These are phyloP conservation scores for Gomphus sp. DNA, from an alignment of 1,284 basidiomycete genomes.

Conservation along the genomic window DNA sequence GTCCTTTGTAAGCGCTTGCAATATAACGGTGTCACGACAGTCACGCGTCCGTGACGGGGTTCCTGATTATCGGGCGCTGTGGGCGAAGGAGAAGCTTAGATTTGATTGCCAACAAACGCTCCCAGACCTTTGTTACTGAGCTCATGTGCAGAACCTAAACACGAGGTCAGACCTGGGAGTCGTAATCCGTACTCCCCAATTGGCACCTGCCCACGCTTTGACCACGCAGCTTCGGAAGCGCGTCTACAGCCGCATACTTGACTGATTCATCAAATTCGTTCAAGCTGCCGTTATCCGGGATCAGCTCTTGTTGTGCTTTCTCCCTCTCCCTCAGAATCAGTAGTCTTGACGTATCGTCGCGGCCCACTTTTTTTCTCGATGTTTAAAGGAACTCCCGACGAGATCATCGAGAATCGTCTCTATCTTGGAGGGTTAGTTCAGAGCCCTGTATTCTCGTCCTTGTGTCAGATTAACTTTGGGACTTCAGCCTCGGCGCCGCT, in stretches of 20 bases:
- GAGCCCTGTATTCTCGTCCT: not conserved
- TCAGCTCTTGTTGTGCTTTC: not conserved
- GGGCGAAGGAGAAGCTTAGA: too few species aligned
- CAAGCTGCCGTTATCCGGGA: not conserved
- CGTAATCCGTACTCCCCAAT: not conserved
- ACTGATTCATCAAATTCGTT: not conserved
- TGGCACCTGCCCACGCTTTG: not conserved
- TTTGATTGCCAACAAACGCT: not conserved
- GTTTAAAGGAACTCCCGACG: conserved; percentile 1
- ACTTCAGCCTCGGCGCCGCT: conserved; percentile 2
- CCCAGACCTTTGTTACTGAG: not conserved
- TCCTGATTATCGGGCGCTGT: too few species aligned
- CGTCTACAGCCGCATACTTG: not conserved
- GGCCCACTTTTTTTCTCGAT: not conserved
- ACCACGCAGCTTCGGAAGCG: not conserved
- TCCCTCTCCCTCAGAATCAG: not conserved
- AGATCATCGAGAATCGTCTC: conserved; percentile 4
- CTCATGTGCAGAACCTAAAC: not conserved
- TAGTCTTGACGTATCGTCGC: not conserved
- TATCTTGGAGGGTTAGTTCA: conserved; percentile 9
- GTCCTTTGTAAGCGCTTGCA: conserved; percentile 1
- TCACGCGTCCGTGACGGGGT: not conserved
- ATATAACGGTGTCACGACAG: not conserved
- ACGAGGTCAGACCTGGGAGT: not conserved
- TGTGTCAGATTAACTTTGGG: not conserved